Percentiles rank a stretch among this genome's conserved stretches.
Conservation (phyloP, 371 early-diverging fungal genomes). For the Dichotomocladium elegans region DNA sequence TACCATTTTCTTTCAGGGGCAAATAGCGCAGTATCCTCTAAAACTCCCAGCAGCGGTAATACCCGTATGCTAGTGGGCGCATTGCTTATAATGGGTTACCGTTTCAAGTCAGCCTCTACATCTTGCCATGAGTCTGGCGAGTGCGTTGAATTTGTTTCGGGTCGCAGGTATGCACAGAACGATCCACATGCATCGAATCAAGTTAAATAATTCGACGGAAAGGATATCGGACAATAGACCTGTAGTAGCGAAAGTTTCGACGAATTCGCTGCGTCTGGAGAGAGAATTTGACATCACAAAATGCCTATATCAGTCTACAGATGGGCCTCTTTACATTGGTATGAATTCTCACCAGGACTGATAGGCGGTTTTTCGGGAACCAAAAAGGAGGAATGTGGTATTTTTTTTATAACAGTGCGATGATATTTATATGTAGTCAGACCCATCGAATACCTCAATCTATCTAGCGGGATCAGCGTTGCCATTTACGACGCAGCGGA, state of each 20-base stretch:
- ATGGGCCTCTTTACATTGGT: constrained; percentile 32
- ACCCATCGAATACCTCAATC: constrained; percentile 32
- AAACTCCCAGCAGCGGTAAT: no score
- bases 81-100: constrained; percentile 39
- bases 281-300: constrained; percentile 39
- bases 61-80: no score
- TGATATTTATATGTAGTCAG: constrained; percentile 17
- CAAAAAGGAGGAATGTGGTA: background rate
- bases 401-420: background rate
- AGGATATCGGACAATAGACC: constrained; percentile 37
- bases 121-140: constrained; percentile 35
- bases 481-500: constrained; percentile 21
- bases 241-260: constrained; percentile 39
- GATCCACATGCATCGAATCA: background rate
- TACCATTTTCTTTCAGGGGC: no score
- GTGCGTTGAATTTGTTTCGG: constrained; percentile 33
- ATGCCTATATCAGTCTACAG: constrained; percentile 27
- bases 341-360: no score
- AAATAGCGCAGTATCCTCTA: no score
- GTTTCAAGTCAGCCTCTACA: constrained; percentile 29
- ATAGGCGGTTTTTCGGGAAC: no score
- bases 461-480: constrained; percentile 30
- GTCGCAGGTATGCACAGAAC: constrained; percentile 23
- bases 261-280: constrained; percentile 29
- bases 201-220: background rate